phyloP scores from a whole-genome alignment of 2,329 filamentous ascomycete genomes.

The Beauveria scarabaeidicola region DNA sequence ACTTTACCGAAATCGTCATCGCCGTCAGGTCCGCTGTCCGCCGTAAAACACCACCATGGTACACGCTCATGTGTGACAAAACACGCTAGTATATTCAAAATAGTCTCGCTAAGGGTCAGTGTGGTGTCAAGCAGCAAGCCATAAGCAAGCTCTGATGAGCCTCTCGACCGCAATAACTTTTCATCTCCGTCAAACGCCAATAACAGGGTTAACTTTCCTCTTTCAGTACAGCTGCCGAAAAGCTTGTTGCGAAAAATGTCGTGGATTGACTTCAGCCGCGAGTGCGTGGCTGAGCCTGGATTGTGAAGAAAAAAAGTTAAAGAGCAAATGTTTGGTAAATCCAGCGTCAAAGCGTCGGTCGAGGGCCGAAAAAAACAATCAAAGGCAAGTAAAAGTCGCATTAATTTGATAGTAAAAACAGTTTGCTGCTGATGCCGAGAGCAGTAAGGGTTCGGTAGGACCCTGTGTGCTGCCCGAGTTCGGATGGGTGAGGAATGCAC shows the following conservation, averaged over 20 bases:
- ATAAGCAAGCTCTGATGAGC: neutral
- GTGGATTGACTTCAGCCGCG: neutral
- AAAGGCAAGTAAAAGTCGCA: neutral
- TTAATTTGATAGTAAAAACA: neutral
- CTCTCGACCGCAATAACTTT: constrained; percentile 11
- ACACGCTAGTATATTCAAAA: constrained; percentile 15
- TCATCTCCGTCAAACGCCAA: constrained; percentile 11
- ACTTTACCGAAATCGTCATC: neutral
- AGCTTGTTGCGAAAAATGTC: neutral
- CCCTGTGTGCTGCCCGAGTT: neutral
- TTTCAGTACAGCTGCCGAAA: constrained; percentile 2
- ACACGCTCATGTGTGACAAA: constrained; percentile 13
- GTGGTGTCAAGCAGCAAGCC: constrained; percentile 7
- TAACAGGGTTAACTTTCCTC: neutral
- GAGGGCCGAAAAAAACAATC: neutral
- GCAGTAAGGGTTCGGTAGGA: neutral
- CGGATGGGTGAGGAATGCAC: neutral
- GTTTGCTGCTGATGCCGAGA: neutral
- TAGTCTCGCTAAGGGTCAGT: constrained; percentile 14
- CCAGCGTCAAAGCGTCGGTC: constrained; percentile 1
- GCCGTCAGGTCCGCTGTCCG: constrained; percentile 3
- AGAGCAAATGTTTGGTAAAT: neutral
- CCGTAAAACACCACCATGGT: constrained; percentile 11
- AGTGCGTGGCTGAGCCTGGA: neutral
- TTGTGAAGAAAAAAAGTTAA: neutral